Evolutionary conservation across 306 rosid genomes (phyloP), one percentile per base, ranked within the genome.

Genomic region (Cicer yamashitae): DNA sequence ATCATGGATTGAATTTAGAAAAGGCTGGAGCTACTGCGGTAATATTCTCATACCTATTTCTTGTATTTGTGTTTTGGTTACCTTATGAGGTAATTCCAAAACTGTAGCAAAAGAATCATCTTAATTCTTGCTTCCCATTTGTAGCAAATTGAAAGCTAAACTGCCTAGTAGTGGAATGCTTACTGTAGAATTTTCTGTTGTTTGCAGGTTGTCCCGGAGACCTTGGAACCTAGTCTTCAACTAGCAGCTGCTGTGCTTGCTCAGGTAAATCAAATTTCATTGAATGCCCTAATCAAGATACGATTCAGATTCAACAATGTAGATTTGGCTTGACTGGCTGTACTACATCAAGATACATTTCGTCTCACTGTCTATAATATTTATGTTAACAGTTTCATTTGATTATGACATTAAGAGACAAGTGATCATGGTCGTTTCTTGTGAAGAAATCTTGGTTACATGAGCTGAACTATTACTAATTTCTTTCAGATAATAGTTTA

Each of bases 11-110:
- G 84, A 96, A 96, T 88, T 90, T 96, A 83, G 99, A 96, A 75
- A 96, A 96, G 90, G 99, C 99, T 38, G 99, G 99, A 84, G 99
- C 99, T 63, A 96, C 99, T 44, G 99, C 99, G 83, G 99, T 96
- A 92, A 84, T 78, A 77, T 46, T 82, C 81, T 71, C 6, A 48
- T 76, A 22, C 61, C 52, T 64, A 17, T 51, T 78, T 78, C 63
- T 72, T 60, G 54, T 70, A 10, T 84, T 72, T 47, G 34, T 12
- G 48, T 79, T 54, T 63, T 62, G 71, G 58, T 79, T 75, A 50
- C 63, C 73, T 48, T 61, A 9, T 67, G 69, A 7, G 37, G 45
- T 9, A 63, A 46, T 41, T 63, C 40, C 4, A 7, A 77, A 52
- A 50, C 65, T 18, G 10, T 46, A 14, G 14, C 51, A 56, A 59